Percentiles rank a stretch among this genome's conserved stretches.
These are phyloP conservation scores for Syzygium aromaticum DNA, from an alignment of 345 rosid species.

Conservation along the genomic window DNA sequence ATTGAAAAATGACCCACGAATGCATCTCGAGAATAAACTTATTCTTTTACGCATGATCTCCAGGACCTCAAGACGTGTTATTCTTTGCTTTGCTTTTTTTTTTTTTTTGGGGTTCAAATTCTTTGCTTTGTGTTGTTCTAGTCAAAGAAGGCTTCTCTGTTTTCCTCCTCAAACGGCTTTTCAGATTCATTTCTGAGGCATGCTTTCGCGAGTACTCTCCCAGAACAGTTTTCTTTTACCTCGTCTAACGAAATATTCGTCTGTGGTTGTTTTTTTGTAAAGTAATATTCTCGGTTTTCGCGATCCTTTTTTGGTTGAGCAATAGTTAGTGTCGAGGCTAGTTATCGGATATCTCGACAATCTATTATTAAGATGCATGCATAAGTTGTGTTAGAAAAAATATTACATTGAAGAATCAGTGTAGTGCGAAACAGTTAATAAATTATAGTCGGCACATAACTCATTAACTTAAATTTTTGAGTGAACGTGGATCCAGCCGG, in stretches of 20 bases:
- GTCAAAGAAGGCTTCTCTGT: background rate
- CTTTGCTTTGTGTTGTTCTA: background rate
- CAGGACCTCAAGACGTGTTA: background rate
- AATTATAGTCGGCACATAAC: fast-evolving
- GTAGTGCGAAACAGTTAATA: background rate
- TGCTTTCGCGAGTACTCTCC: background rate
- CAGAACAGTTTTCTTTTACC: background rate
- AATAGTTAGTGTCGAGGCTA: background rate
- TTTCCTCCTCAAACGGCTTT: background rate
- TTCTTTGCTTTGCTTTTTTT: background rate
- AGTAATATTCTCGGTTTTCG: background rate
- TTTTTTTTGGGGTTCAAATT: too few relatives aligned
- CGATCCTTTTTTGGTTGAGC: background rate
- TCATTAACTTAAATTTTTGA: background rate
- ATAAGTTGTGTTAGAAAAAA: background rate
- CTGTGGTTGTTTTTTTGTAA: background rate
- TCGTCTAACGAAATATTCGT: background rate
- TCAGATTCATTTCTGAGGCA: background rate
- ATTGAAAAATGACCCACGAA: background rate
- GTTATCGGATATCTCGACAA: fast-evolving
- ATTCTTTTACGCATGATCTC: background rate
- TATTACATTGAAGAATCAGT: fast-evolving
- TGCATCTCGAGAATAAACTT: background rate
- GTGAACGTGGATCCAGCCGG: fast-evolving
- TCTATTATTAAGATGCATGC: background rate